Evolutionary conservation across 73 alveolate species (phyloP).

Genomic region (Blepharisma stoltei): DNA sequence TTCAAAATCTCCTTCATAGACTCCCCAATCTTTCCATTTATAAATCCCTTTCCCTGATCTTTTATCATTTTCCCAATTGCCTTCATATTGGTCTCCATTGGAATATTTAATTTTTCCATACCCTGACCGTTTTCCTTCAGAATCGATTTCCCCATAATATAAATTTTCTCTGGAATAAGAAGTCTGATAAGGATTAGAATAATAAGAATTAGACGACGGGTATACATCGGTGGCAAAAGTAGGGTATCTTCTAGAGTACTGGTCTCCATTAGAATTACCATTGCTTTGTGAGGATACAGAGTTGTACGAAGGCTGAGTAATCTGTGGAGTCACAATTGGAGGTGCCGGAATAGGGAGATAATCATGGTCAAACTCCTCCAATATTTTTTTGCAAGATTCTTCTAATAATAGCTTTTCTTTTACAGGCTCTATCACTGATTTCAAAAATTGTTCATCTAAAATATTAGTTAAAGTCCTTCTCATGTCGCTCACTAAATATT

Average conservation of each 20-base stretch:
- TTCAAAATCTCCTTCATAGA: slow-evolving; percentile 85
- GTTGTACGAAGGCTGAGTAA: neutral
- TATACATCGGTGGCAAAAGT: no score
- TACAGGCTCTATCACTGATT: neutral
- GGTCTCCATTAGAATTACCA: neutral
- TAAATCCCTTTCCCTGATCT: slow-evolving; percentile 86
- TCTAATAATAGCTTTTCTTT: neutral
- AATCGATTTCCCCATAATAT: slow-evolving; percentile 48
- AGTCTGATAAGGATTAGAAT: neutral
- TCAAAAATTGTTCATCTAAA: neutral
- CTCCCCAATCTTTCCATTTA: slow-evolving; percentile 75
- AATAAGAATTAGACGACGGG: no score
- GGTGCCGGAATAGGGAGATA: neutral
- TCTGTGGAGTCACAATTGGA: neutral
- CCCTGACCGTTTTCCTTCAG: slow-evolving; percentile 56
- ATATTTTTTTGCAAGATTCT: neutral
- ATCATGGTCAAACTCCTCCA: neutral
- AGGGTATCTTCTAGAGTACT: neutral
- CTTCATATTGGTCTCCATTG: slow-evolving; percentile 88
- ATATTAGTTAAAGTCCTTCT: neutral
- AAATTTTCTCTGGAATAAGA: neutral
- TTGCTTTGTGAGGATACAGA: neutral
- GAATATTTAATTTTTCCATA: slow-evolving; percentile 57
- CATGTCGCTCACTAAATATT: neutral
- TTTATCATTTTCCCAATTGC: slow-evolving; percentile 84